Conservation (phyloP, 2,329 filamentous ascomycete species). For the Sporothrix inflata region DNA sequence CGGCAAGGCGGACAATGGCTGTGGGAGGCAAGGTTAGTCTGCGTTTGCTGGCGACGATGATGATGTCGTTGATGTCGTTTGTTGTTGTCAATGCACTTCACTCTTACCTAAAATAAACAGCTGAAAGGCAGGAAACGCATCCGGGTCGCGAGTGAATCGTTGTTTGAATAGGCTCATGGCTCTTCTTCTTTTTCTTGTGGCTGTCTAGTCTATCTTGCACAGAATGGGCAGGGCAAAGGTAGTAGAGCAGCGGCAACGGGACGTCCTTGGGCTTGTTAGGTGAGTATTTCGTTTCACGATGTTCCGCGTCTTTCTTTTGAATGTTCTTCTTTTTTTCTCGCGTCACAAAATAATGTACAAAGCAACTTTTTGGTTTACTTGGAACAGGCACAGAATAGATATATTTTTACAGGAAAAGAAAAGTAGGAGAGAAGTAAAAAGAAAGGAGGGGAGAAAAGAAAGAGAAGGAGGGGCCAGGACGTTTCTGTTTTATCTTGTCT, state of each 20-base stretch:
- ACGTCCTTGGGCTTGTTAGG: not conserved
- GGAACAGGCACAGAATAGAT: conserved; percentile 10
- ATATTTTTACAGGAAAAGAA: not conserved
- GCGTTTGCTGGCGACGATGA: not conserved
- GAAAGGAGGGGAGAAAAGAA: not conserved
- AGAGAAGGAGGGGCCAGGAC: conserved; percentile 6
- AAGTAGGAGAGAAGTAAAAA: not conserved
- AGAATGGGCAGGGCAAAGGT: too few relatives aligned
- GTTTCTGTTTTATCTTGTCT: conserved; percentile 6
- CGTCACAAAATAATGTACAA: conserved; percentile 8
- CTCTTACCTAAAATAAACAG: conserved; percentile 80
- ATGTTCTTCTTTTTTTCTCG: not conserved
- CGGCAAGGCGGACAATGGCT: conserved; percentile 91
- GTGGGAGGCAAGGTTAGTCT: conserved; percentile 16
- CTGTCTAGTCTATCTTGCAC: not conserved
- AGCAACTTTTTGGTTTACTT: not conserved
- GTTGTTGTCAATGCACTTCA: not conserved
- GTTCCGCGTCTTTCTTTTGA: not conserved
- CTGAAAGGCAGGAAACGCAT: conserved; percentile 80
- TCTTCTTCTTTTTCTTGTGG: conserved; percentile 33
- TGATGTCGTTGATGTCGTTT: not conserved
- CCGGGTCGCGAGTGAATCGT: conserved; percentile 60
- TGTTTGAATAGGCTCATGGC: conserved; percentile 58
- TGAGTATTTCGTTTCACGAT: not conserved
- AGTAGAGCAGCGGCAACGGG: not conserved